Percentiles rank a stretch among this genome's conserved stretches.
phyloP scores from a whole-genome alignment of 805 yeast species.

The Barnettozyma salicaria region DNA sequence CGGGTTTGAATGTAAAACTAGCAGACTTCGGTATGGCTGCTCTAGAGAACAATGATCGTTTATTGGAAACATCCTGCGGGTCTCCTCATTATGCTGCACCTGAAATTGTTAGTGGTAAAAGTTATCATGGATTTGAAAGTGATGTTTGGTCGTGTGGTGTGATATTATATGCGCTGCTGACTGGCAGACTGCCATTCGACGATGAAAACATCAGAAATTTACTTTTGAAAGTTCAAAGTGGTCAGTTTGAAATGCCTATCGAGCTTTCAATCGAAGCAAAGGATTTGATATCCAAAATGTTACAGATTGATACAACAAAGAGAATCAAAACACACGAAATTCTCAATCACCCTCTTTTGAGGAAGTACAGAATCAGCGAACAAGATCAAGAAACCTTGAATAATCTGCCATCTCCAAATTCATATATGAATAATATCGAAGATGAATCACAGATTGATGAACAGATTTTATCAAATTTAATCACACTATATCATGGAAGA shows the following conservation, averaged over 20 bases:
- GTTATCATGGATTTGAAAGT: constrained; percentile 78
- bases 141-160: constrained; percentile 91
- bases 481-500: constrained; percentile 79
- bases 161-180: constrained; percentile 67
- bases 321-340: constrained; percentile 68
- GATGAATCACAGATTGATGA: constrained; percentile 51
- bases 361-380: constrained; percentile 44
- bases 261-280: constrained; percentile 59
- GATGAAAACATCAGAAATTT: constrained; percentile 72
- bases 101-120: constrained; percentile 72
- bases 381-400: constrained; percentile 24
- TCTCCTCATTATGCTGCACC: constrained; percentile 90
- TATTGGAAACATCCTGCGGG: constrained; percentile 78
- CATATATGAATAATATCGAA: constrained; percentile 21
- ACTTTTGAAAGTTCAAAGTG: constrained; percentile 69
- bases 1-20: constrained; percentile 60
- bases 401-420: constrained; percentile 28
- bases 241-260: constrained; percentile 66
- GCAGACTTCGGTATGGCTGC: constrained; percentile 94
- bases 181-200: constrained; percentile 80
- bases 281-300: constrained; percentile 58
- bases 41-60: constrained; percentile 60
- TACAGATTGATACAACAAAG: constrained; percentile 62
- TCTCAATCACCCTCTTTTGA: constrained; percentile 69
- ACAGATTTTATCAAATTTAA: constrained; percentile 69